Percentiles rank a stretch among this genome's conserved stretches.
Evolutionary conservation across 352 stramenopile genomes (phyloP).

Genomic region (Globisporangium emineosum): DNA sequence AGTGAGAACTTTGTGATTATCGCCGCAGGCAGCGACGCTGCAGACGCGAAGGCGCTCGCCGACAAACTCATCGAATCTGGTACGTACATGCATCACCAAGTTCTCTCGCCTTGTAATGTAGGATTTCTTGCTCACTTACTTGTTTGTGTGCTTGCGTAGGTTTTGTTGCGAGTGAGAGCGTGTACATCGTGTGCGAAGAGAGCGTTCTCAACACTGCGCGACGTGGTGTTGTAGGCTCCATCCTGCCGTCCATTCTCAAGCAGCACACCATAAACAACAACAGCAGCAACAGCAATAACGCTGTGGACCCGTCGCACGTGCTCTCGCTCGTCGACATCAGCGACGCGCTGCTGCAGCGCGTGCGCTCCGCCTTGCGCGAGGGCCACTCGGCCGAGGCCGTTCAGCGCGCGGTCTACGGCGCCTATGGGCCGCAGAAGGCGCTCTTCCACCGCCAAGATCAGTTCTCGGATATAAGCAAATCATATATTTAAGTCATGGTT

Average conservation of each 20-base stretch:
- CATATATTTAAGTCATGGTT: constrained; percentile 75
- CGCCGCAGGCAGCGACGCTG: constrained; percentile 19
- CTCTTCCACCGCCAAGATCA: constrained; percentile 33
- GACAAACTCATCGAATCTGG: constrained; percentile 24
- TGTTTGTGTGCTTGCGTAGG: constrained; percentile 11
- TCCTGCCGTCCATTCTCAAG: constrained; percentile 4
- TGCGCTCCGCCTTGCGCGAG: constrained; percentile 44
- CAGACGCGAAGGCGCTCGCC: constrained; percentile 11
- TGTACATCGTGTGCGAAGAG: constrained; percentile 39
- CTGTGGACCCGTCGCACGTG: background rate
- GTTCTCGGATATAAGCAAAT: constrained; percentile 41
- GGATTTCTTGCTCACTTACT: background rate
- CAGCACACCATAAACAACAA: background rate
- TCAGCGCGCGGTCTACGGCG: constrained; percentile 37
- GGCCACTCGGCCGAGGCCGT: constrained; percentile 24
- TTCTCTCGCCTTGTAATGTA: background rate
- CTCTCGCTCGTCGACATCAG: constrained; percentile 53
- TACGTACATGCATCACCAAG: constrained; percentile 9
- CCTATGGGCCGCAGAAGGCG: constrained; percentile 44
- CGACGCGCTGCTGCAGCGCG: constrained; percentile 47
- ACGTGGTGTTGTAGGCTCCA: background rate
- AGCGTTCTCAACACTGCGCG: constrained; percentile 9
- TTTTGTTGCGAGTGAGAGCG: constrained; percentile 14
- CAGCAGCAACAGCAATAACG: background rate
- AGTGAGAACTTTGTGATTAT: constrained; percentile 29